These are phyloP conservation scores for Cyphellophora europaea DNA, from an alignment of 2,329 filamentous ascomycete genomes.

Conservation along the genomic window DNA sequence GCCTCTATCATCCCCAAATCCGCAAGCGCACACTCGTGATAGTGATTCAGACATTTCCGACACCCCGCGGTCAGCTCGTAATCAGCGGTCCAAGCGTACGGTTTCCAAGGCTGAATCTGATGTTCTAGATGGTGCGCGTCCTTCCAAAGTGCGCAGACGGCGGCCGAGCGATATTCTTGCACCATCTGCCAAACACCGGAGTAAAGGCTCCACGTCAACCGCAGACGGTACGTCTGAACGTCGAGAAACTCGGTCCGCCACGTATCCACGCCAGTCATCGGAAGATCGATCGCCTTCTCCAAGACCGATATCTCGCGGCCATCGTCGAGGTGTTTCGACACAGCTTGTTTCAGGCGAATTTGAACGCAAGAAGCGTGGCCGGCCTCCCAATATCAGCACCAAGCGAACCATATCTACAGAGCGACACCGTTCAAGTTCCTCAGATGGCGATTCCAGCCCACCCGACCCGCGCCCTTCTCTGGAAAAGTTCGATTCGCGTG, in stretches of 20 bases:
- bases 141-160: slow-evolving; percentile 10
- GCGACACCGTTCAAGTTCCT: slow-evolving; percentile 22
- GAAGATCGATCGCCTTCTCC: slow-evolving; percentile 21
- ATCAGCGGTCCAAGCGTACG: background rate
- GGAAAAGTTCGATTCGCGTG: slow-evolving; percentile 31
- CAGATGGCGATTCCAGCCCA: slow-evolving; percentile 27
- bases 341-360: slow-evolving; percentile 17
- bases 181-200: slow-evolving; percentile 12
- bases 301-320: slow-evolving; percentile 10
- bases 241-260: slow-evolving; percentile 22
- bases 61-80: background rate
- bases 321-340: slow-evolving; percentile 20
- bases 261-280: slow-evolving; percentile 19
- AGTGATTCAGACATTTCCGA: slow-evolving; percentile 16
- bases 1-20: slow-evolving; percentile 17
- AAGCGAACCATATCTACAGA: slow-evolving; percentile 37
- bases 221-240: slow-evolving; percentile 15
- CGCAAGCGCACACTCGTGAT: slow-evolving; percentile 12
- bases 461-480: slow-evolving; percentile 27
- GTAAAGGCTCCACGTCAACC: slow-evolving; percentile 9
- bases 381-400: slow-evolving; percentile 31
- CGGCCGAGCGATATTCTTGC: slow-evolving; percentile 16
- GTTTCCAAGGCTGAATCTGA: slow-evolving; percentile 3
- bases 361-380: slow-evolving; percentile 25
- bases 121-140: slow-evolving; percentile 6